Evolutionary conservation across 257 asterid species (phyloP), one percentile per base, ranked within the genome.

Genomic region (Fraxinus cuspidata): DNA sequence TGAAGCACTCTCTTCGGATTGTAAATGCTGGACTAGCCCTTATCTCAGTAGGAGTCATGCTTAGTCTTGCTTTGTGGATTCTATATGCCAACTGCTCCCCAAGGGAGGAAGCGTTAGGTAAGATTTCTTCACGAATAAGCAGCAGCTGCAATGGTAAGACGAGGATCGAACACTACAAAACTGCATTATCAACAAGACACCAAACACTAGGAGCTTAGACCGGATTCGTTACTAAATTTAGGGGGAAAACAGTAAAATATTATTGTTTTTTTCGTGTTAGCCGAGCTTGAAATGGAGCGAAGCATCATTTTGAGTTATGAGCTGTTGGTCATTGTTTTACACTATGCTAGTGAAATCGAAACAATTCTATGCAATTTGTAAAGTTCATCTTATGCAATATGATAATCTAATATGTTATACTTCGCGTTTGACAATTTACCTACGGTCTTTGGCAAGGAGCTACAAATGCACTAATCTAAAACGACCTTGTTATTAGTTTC

Each of bases 61-160:
- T 96, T 29, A 88, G 97, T 78, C 97, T 96, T 5, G 92, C 97
- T 7, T 87, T 92, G 25, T 96, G 99, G 98, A 85, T 96, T 29
- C 81, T 96, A 4, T 96, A 96, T 60, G 97, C 94, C 29, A 93
- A 96, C 98, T 97, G 94, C 96, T 97, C 98, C 97, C 97, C 72
- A 91, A 93, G 97, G 97, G 98, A 89, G 97, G 99, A 93, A 81
- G 98, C 85, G 94, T 93, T 92, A 87, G 97, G 87, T 71, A 89
- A 90, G 88, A 78, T 92, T 12, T 83, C 94, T 25, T 80, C 82
- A 0, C 80, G 92, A 73, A 81, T 88, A 79, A 85, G 87, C 63
- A 81, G 84, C 35, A 74, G 96, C 81, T 88, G 94, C 88, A 77
- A 80, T 12, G 90, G 90, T 27, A 83, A 82, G 76, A 74, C 44